A percentile compares a stretch with the other conserved stretches of the same genome.
Conservation (phyloP, 2,329 filamentous ascomycete genomes). For the Juglanconis sp. region DNA sequence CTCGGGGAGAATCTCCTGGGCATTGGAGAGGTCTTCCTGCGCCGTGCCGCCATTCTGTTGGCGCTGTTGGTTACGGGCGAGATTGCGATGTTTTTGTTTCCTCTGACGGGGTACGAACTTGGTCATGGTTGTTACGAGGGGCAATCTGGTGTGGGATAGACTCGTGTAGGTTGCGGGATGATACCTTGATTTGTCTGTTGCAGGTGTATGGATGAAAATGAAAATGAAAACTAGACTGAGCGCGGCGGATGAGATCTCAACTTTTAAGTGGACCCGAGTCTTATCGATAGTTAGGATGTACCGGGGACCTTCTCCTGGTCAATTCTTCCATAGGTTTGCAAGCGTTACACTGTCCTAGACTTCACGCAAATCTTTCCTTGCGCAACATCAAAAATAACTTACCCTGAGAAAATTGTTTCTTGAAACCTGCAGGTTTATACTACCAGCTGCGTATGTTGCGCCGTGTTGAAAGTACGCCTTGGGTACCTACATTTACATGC, state of each 20-base stretch:
- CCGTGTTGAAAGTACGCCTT: too few relatives aligned
- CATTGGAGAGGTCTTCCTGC: slow-evolving; percentile 52
- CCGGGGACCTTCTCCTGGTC: not conserved
- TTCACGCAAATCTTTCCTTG: too few relatives aligned
- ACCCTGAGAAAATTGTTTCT: too few relatives aligned
- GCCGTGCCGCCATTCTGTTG: slow-evolving; percentile 32
- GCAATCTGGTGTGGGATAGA: not conserved
- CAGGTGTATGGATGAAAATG: not conserved
- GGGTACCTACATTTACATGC: too few relatives aligned
- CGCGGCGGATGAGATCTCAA: not conserved
- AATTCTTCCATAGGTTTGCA: too few relatives aligned
- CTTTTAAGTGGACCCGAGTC: not conserved
- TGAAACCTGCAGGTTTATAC: too few relatives aligned
- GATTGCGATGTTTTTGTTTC: slow-evolving; percentile 68
- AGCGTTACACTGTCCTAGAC: too few relatives aligned
- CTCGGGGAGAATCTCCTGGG: slow-evolving; percentile 46
- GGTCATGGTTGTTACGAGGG: slow-evolving; percentile 37
- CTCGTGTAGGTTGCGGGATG: not conserved
- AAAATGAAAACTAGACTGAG: not conserved
- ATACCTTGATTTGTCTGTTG: not conserved
- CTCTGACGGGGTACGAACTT: slow-evolving; percentile 62
- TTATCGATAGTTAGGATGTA: not conserved
- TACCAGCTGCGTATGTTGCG: too few relatives aligned
- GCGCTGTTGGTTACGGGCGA: slow-evolving; percentile 58
- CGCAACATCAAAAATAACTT: too few relatives aligned